Evolutionary conservation across 352 stramenopile species (phyloP), one percentile per base, ranked within the genome.

Genomic region (Globisporangium sylvaticum): DNA sequence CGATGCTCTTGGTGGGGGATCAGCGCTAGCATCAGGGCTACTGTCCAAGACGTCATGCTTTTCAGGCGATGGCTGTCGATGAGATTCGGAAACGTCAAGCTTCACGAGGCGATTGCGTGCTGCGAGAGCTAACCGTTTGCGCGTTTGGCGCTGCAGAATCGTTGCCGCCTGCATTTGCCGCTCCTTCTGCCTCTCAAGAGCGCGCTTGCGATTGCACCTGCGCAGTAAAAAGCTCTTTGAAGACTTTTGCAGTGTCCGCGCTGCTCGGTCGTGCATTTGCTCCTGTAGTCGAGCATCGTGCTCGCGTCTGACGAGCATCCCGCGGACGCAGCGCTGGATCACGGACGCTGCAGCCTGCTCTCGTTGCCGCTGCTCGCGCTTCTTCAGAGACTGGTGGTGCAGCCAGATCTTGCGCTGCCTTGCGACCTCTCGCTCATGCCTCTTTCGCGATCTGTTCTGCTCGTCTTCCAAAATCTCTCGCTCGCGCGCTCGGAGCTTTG

Each of bases 371-470:
- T 88, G 72, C 32, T 89, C 79, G 9, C 64, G 62, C 48, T 70
- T 70, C 62, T 89, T 90, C 12, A 74, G 42, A 24, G 72, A 69
- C 54, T 90, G 84, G 7, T 77, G 71, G 32, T 79, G 67, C 42
- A 81, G 73, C 78, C 80, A 90, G 50, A 76, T 39, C n/a, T 72
- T 75, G 34, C 71, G 77, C 50, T 88, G 75, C 9, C 81, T 73
- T 54, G 71, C 73, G 2, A 61, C 54, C 58, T 89, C 81, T 31
- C 77, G 77, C 12, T 89, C 69, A 32, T 73, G 42, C 0, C 81
- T 66, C 29, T 81, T 71, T 34, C 72, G 62, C 29, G 74, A 74
- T 1, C 84, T 75, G 15, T 77, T 70, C 12, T 69, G 50, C 44
- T 89, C 74, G 37, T 85, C 74, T 1, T 75, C 71, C 4, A 77